These are phyloP conservation scores for Lichenothelia convexa DNA, from an alignment of 495 filamentous ascomycete species.

Conservation along the genomic window DNA sequence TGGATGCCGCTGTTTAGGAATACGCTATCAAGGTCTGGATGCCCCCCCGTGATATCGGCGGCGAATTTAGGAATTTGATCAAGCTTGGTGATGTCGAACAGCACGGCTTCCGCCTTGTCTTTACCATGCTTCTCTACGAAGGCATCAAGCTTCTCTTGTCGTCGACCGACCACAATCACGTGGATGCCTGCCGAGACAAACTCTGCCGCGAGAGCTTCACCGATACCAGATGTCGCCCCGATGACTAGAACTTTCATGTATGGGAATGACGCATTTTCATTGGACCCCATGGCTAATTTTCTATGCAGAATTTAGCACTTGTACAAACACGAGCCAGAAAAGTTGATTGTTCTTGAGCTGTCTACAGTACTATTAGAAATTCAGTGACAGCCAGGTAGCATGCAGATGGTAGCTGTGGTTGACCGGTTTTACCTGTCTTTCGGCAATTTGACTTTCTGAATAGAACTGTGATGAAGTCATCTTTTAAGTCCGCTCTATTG, in stretches of 20 bases:
- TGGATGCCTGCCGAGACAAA: constrained; percentile 40
- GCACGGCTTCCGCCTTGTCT: constrained; percentile 31
- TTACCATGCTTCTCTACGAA: constrained; percentile 40
- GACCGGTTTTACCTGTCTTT: too few species aligned
- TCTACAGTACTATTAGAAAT: too few species aligned
- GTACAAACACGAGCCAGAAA: too few species aligned
- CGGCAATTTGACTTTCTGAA: too few species aligned
- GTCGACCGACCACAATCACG: constrained; percentile 45
- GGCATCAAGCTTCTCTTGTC: constrained; percentile 44
- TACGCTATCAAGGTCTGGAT: constrained; percentile 38
- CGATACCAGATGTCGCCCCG: constrained; percentile 58
- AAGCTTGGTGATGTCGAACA: constrained; percentile 47
- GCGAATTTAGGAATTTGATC: constrained; percentile 39
- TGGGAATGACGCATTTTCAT: constrained; percentile 6
- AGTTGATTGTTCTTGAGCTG: too few species aligned
- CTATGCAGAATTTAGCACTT: too few species aligned
- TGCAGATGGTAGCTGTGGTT: too few species aligned
- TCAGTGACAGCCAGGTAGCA: too few species aligned
- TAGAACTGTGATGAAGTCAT: too few species aligned
- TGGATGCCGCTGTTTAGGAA: constrained; percentile 42
- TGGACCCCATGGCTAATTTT: too few species aligned
- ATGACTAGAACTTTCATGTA: constrained; percentile 55
- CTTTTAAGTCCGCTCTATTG: too few species aligned
- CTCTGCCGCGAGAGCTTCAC: constrained; percentile 42
- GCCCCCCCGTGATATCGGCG: constrained; percentile 30